Percentiles rank a stretch among this genome's conserved stretches.
Evolutionary conservation across 2,329 filamentous ascomycete genomes (phyloP).

Genomic region (Escovopsis sp.): DNA sequence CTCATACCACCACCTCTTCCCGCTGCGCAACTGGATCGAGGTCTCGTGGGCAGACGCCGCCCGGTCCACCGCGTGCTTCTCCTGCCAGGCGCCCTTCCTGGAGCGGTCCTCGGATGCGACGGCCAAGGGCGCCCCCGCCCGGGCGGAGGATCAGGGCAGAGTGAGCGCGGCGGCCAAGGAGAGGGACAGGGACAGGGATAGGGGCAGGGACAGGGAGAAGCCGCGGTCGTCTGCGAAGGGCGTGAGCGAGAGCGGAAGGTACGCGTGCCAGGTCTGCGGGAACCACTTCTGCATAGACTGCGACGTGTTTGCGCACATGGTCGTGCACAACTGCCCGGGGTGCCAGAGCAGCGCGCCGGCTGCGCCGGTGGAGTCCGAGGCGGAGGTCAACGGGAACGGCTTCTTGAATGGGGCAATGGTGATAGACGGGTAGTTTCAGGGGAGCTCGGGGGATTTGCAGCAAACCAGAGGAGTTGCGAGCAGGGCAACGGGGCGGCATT

Average conservation of each 20-base stretch:
- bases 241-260: conserved; percentile 73
- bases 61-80: conserved; percentile 53
- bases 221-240: conserved; percentile 32
- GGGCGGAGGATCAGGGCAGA: background rate
- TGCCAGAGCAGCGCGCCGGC: conserved; percentile 44
- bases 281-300: conserved; percentile 97
- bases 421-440: conserved; percentile 21
- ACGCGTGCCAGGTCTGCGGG: conserved; percentile 74
- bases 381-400: conserved; percentile 17
- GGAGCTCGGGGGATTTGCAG: too few relatives aligned
- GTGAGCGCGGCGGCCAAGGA: background rate
- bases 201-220: conserved; percentile 13
- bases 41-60: conserved; percentile 67
- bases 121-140: background rate
- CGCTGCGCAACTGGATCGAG: conserved; percentile 77
- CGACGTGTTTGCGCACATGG: conserved; percentile 87
- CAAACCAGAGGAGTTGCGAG: too few relatives aligned
- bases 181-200: conserved; percentile 8
- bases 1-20: conserved; percentile 90
- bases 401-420: conserved; percentile 29
- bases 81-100: conserved; percentile 65
- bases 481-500: too few relatives aligned
- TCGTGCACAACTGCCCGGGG: conserved; percentile 90
- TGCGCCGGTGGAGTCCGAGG: conserved; percentile 1
- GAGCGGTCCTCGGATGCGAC: conserved; percentile 15